A percentile compares a stretch with the other conserved stretches of the same genome.
Evolutionary conservation across 2,329 filamentous ascomycete species (phyloP).

Genomic region (Plectosphaerella plurivora): DNA sequence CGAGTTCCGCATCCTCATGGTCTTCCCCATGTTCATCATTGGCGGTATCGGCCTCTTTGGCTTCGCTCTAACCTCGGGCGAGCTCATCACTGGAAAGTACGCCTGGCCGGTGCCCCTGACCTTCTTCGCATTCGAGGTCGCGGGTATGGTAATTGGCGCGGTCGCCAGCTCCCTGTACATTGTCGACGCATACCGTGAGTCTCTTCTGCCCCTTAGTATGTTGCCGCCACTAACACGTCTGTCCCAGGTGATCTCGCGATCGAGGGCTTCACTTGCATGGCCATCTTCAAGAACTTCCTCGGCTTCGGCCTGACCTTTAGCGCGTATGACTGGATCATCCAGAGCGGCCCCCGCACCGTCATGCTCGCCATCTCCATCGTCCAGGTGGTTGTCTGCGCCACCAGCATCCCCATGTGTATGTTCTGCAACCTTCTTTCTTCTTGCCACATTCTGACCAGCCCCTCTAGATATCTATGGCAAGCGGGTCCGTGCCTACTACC

Average conservation of each 20-base stretch:
- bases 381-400: constrained; percentile 70
- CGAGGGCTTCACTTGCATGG: constrained; percentile 83
- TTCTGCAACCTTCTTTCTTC: constrained; percentile 15
- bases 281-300: constrained; percentile 95
- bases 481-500: constrained; percentile 68
- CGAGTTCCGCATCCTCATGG: constrained; percentile 80
- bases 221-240: not conserved
- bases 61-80: constrained; percentile 69
- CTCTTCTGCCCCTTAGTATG: not conserved
- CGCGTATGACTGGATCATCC: constrained; percentile 77
- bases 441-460: constrained; percentile 1
- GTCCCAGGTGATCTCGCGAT: constrained; percentile 69
- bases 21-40: constrained; percentile 76
- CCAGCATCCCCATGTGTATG: constrained; percentile 78
- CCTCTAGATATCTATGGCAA: constrained; percentile 71
- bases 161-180: constrained; percentile 84
- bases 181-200: constrained; percentile 83
- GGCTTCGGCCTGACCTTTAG: constrained; percentile 80
- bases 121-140: constrained; percentile 80
- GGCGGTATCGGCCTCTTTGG: constrained; percentile 78
- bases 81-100: constrained; percentile 52
- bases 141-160: constrained; percentile 88
- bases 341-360: constrained; percentile 52
- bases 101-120: constrained; percentile 71
- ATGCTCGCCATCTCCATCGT: constrained; percentile 73